Percentiles rank a stretch among this genome's conserved stretches.
These are phyloP conservation scores for Schizochytrium sp. DNA, from an alignment of 108 stramenopile species.

Conservation along the genomic window DNA sequence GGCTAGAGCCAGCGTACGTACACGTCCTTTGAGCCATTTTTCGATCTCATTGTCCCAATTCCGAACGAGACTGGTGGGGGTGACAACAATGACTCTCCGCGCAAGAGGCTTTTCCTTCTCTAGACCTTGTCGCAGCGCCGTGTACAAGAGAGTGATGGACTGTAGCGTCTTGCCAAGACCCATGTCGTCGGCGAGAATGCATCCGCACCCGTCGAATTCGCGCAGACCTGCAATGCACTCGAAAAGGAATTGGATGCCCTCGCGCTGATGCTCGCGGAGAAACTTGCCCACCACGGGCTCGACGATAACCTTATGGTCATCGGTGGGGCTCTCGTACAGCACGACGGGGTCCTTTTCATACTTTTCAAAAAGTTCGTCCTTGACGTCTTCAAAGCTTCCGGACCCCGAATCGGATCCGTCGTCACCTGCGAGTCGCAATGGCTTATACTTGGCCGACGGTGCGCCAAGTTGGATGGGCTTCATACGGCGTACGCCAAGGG, in stretches of 20 bases:
- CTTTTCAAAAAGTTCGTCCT: background rate
- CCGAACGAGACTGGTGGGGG: conserved; percentile 89
- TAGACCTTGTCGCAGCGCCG: conserved; percentile 80
- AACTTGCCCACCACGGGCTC: conserved; percentile 83
- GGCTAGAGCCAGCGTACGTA: conserved; percentile 60
- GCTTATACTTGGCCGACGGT: background rate
- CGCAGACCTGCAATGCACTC: conserved; percentile 90
- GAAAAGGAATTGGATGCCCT: conserved; percentile 91
- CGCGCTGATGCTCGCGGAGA: conserved; percentile 92
- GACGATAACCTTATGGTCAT: conserved; percentile 56
- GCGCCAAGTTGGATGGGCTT: background rate
- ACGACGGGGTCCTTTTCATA: background rate
- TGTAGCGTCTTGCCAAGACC: conserved; percentile 77
- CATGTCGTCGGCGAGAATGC: conserved; percentile 86
- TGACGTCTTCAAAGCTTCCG: background rate
- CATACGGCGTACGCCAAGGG: background rate
- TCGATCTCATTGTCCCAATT: conserved; percentile 97
- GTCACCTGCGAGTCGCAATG: background rate
- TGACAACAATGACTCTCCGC: conserved; percentile 82
- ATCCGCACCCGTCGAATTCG: conserved; percentile 57
- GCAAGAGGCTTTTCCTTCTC: conserved; percentile 67
- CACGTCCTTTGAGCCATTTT: conserved; percentile 75
- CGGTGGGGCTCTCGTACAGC: background rate
- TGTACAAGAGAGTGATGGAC: conserved; percentile 82
- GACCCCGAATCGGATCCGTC: background rate